These are phyloP conservation scores for Hortaea werneckii DNA, from an alignment of 2,329 filamentous ascomycete genomes.

Conservation along the genomic window DNA sequence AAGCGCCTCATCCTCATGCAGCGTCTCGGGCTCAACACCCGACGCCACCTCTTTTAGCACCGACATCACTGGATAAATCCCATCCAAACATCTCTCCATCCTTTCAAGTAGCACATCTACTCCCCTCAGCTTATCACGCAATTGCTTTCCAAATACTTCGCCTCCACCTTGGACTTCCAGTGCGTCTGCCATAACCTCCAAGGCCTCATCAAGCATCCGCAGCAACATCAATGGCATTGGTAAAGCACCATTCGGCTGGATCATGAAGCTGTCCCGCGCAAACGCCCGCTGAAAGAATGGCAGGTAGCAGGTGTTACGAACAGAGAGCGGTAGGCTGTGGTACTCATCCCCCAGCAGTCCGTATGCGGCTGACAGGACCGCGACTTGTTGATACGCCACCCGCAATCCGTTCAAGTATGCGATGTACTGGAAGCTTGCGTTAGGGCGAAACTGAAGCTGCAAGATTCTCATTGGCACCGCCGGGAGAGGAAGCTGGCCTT, in stretches of 20 bases:
- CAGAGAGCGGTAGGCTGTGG: background rate
- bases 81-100: background rate
- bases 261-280: background rate
- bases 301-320: background rate
- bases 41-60: background rate
- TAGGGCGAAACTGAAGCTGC: too few species aligned
- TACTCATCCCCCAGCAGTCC: background rate
- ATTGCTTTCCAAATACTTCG: background rate
- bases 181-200: background rate
- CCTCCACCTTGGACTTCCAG: background rate
- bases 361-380: background rate
- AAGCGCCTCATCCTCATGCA: too few species aligned
- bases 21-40: too few species aligned
- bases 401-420: too few species aligned
- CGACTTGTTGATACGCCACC: too few species aligned
- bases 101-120: background rate
- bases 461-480: too few species aligned
- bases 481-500: too few species aligned
- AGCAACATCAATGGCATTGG: background rate
- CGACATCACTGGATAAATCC: background rate
- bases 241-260: background rate
- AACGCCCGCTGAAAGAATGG: background rate
- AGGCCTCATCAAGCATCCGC: background rate
- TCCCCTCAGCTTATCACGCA: background rate
- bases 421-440: too few species aligned